Evolutionary conservation across 2,329 filamentous ascomycete species (phyloP).

Genomic region (Aspergillus brunneoviolaceus): DNA sequence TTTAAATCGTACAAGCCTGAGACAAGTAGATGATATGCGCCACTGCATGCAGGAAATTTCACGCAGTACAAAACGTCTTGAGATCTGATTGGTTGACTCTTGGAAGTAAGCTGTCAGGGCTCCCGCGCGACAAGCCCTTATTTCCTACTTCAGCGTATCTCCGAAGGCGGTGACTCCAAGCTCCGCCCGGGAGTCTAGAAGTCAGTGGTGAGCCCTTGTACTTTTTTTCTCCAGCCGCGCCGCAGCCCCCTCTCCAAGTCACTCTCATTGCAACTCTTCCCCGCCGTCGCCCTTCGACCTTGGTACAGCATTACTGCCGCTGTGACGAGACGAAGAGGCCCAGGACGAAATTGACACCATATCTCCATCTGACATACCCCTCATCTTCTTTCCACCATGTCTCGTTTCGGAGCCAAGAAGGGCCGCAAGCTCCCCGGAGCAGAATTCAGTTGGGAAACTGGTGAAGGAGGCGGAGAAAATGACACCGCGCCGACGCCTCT

Average conservation of each 20-base stretch:
- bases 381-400: conserved; percentile 29
- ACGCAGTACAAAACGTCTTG: no score
- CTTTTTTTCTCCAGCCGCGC: conserved; percentile 4
- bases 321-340: not conserved
- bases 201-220: not conserved
- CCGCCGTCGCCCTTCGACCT: not conserved
- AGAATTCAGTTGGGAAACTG: conserved; percentile 43
- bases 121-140: conserved; percentile 12
- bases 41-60: no score
- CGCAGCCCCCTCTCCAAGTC: not conserved
- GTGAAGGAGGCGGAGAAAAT: conserved; percentile 38
- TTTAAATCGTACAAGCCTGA: not conserved
- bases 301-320: not conserved
- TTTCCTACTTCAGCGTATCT: conserved; percentile 6
- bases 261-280: not conserved
- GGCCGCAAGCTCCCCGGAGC: conserved; percentile 41
- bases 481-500: conserved; percentile 48
- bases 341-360: not conserved
- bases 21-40: no score
- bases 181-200: not conserved
- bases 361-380: not conserved
- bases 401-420: conserved; percentile 40
- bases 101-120: conserved; percentile 5
- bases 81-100: not conserved
- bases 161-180: conserved; percentile 25